Base-by-base conservation (phyloP, 202 grass and related monocot species). In the Panicum hallii region DNA sequence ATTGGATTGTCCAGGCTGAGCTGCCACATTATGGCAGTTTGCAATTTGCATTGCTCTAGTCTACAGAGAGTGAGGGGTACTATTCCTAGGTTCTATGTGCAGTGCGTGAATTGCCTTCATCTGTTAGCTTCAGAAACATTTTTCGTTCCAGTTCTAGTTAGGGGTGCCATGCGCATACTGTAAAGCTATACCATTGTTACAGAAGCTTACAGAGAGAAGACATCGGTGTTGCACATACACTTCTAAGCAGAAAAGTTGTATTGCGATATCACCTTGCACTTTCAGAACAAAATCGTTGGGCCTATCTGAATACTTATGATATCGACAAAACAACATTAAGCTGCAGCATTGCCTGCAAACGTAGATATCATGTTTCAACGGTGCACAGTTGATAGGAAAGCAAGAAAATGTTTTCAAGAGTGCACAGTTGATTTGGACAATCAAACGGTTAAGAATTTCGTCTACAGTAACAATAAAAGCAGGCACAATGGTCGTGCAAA, bases 121-220 rank as follows among this genome's bases (percentile, higher is more conserved):
- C 91, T 88, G 79, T 87, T 95, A 96, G 79, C 87, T 69, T 78
- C n/a, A 44, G 23, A 70, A 75, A 11, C 81, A 80, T 40, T 79
- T 82, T 73, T 72, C 34, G 38, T 85, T 85, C 36, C 36, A 38
- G 36, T 38, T 38, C 89, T 81, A 36, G 46, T 81, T 67, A 49
- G 11, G 79, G 3, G 19, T 12, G 17, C 2, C 36, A 44, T 62
- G 72, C 67, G 78, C 60, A 67, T 72, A 73, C 70, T 17, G 55
- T 71, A 67, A 73, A 10, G 60, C 52, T 75, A 79, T 72, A 79
- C 42, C 8, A 55, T 67, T 69, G 84, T 83, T 87, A 87, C 88
- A 90, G 88, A 74, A 87, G 36, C 36, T 38, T 38, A 4, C 75
- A 75, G 69, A 75, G 61, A 84, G 75, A 38, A 38, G 36, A 4